A percentile compares a stretch with the other conserved stretches of the same genome.
Conservation (phyloP, 2,329 filamentous ascomycete genomes). For the Talaromyces sp. region DNA sequence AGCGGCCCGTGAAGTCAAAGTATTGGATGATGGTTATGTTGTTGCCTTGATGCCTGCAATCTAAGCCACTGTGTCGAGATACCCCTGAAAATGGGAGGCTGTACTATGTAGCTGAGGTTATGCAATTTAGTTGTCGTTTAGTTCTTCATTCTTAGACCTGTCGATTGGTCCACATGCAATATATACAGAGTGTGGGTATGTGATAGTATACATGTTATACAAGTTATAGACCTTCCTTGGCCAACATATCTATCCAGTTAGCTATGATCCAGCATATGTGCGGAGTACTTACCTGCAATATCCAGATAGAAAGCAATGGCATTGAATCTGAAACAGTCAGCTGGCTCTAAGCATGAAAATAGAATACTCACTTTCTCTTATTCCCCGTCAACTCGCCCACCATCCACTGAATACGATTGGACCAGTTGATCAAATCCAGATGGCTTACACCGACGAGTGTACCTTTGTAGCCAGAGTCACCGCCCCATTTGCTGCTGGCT, state of each 20-base stretch:
- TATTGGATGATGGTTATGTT: not conserved
- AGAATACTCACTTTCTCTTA: constrained; percentile 47
- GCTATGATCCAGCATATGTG: not conserved
- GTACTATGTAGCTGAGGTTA: not conserved
- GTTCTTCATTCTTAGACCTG: not conserved
- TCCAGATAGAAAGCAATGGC: constrained; percentile 62
- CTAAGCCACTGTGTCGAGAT: not conserved
- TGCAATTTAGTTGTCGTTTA: not conserved
- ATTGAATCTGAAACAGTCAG: constrained; percentile 52
- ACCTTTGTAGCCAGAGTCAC: constrained; percentile 54
- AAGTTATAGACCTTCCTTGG: constrained; percentile 57
- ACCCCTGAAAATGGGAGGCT: not conserved
- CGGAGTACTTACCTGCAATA: constrained; percentile 53
- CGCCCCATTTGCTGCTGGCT: constrained; percentile 58
- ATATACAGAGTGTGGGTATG: not conserved
- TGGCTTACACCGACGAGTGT: constrained; percentile 62
- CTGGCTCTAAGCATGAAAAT: not conserved
- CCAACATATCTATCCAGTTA: constrained; percentile 57
- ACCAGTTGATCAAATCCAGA: constrained; percentile 65
- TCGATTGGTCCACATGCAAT: not conserved
- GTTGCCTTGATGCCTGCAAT: constrained; percentile 9
- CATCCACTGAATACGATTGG: constrained; percentile 58
- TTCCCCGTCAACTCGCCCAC: constrained; percentile 56
- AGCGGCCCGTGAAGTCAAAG: not conserved
- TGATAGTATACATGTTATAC: not conserved